Evolutionary conservation across 257 asterid genomes (phyloP).

Genomic region (Solanum rostratum): DNA sequence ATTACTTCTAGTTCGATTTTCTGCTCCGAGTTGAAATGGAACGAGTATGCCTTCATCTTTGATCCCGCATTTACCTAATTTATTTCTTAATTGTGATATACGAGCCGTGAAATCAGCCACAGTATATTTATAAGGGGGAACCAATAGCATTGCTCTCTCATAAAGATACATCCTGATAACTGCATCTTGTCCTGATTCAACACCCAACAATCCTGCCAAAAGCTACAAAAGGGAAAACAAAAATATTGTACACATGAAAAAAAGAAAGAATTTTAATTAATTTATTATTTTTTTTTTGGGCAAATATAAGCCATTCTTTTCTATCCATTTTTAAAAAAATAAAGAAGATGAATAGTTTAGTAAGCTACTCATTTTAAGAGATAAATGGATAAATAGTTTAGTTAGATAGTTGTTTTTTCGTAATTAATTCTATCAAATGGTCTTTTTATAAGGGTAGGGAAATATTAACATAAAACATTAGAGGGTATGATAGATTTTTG

Average conservation of each 20-base stretch:
- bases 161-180: constrained; percentile 27
- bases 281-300: background rate
- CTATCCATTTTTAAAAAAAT: no score
- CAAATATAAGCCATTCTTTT: no score
- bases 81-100: constrained; percentile 30
- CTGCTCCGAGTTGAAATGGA: constrained; percentile 23
- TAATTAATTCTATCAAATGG: no score
- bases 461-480: no score
- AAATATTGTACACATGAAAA: no score
- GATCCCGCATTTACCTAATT: constrained; percentile 20
- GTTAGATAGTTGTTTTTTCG: no score
- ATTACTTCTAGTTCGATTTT: constrained; percentile 20
- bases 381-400: no score
- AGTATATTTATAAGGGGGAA: constrained; percentile 22
- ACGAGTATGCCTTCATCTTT: constrained; percentile 36
- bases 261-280: background rate
- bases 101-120: constrained; percentile 28
- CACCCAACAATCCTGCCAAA: constrained; percentile 34
- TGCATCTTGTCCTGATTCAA: constrained; percentile 48
- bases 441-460: no score
- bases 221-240: constrained; percentile 7
- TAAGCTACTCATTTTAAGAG: no score
- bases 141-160: constrained; percentile 11
- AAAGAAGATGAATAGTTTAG: no score
- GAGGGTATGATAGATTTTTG: no score